Evolutionary conservation across 148 eudicot genomes (phyloP), one percentile per base, ranked within the genome.

Genomic region (Euryodendron excelsum): DNA sequence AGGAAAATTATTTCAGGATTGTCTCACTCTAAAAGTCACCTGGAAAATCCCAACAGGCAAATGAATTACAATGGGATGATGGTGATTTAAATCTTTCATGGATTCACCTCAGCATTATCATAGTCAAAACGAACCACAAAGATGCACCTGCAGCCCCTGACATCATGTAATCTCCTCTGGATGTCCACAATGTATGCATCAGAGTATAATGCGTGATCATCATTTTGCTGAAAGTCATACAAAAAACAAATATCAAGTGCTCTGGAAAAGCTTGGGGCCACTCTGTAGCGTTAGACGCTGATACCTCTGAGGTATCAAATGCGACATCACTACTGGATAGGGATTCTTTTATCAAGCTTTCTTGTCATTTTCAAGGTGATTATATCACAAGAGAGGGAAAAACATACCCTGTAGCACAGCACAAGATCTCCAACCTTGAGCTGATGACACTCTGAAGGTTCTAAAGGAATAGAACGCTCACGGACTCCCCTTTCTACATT

Each of bases 391-490:
- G 20, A 2, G 37, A 61, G 30, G 28, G 58, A 18, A 71, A 73
- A 28, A 0, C 72, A 53, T 82, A 96, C 99, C 97, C 87, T 88
- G 88, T 74, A 96, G 88, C 97, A 96, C 20, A 96, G 83, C 55
- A 93, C 90, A 80, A 77, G 90, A 79, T 93, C 98, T 23, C 99
- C 99, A 78, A 90, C 91, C 79, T 86, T 86, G 82, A 96, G 87
- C 77, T 77, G 94, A 77, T 87, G 83, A 82, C 99, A 96, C 77
- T 96, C 99, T 56, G 98, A 96, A 77, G 88, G 79, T 75, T 91
- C 97, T 21, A 96, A 79, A 79, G 99, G 98, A 80, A 96, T 85
- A 52, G 99, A 96, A 72, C 99, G 99, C 62, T 91, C 91, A 20
- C 98, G 91, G 21, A 93, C 86, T 70, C 84, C 90, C 44, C 76